These are phyloP conservation scores for Angophora floribunda DNA, from an alignment of 345 rosid genomes.

Conservation along the genomic window DNA sequence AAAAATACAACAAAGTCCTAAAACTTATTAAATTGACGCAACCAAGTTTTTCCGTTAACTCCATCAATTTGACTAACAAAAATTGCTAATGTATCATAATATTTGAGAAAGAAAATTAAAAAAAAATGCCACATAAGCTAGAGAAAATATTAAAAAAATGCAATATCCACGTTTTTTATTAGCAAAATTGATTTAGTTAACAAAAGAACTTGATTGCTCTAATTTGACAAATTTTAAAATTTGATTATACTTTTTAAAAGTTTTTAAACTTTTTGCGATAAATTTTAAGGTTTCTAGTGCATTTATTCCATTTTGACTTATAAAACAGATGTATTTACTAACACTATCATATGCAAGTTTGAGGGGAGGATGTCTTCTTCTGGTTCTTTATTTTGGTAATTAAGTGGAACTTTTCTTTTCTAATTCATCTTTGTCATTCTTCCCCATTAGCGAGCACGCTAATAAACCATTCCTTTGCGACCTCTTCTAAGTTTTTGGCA, in stretches of 20 bases:
- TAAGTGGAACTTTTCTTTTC: neutral
- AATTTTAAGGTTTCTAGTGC: neutral
- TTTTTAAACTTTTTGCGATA: neutral
- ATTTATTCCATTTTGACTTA: neutral
- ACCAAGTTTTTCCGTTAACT: neutral
- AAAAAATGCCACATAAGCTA: neutral
- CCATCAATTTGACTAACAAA: neutral
- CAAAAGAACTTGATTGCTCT: neutral
- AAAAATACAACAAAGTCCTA: accelerated
- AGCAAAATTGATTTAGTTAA: neutral
- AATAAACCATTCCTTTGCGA: neutral
- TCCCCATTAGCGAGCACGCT: neutral
- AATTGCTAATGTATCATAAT: neutral
- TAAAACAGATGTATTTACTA: neutral
- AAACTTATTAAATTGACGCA: no score
- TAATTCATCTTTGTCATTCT: neutral
- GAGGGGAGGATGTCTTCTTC: neutral
- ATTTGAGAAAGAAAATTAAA: neutral
- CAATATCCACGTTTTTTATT: no score
- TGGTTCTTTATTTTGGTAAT: neutral
- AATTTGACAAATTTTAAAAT: accelerated
- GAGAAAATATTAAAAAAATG: neutral
- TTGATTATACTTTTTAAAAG: neutral
- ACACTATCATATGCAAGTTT: neutral
- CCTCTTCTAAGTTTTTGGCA: neutral